phyloP scores from a whole-genome alignment of 2,329 filamentous ascomycete genomes.

The Alternaria triticimaculans region DNA sequence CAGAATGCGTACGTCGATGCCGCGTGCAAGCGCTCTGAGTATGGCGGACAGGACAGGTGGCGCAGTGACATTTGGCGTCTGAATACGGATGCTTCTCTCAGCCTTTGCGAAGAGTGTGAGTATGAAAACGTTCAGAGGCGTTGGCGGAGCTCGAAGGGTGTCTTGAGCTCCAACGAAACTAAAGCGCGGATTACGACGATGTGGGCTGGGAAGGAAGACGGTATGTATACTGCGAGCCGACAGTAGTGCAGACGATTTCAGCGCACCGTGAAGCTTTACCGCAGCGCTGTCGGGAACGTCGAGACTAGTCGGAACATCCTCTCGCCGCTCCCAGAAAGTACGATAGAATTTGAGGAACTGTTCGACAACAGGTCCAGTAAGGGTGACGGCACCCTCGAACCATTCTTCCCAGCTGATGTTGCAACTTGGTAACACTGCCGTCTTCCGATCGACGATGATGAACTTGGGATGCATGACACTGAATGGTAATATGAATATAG shows the following conservation, averaged over 20 bases:
- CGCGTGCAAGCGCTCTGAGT: slow-evolving; percentile 66
- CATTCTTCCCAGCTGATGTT: slow-evolving; percentile 89
- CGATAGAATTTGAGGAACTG: slow-evolving; percentile 72
- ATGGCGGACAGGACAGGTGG: slow-evolving; percentile 68
- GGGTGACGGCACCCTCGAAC: slow-evolving; percentile 78
- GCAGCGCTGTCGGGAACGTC: not conserved
- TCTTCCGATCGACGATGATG: slow-evolving; percentile 71
- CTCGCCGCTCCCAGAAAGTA: slow-evolving; percentile 66
- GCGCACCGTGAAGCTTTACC: not conserved
- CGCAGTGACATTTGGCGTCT: slow-evolving; percentile 81
- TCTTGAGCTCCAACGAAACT: slow-evolving; percentile 47
- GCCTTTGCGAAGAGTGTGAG: slow-evolving; percentile 67
- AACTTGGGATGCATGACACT: slow-evolving; percentile 92
- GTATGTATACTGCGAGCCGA: slow-evolving; percentile 53
- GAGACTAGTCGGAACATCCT: slow-evolving; percentile 11
- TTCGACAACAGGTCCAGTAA: slow-evolving; percentile 67
- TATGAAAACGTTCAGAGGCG: slow-evolving; percentile 71
- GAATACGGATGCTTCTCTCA: slow-evolving; percentile 66
- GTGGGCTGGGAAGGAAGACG: slow-evolving; percentile 75
- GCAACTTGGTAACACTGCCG: slow-evolving; percentile 76
- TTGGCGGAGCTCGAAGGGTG: slow-evolving; percentile 65
- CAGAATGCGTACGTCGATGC: slow-evolving; percentile 71
- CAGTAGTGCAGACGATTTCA: slow-evolving; percentile 7
- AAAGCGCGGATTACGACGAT: slow-evolving; percentile 72
- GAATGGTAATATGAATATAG: slow-evolving; percentile 78